Conservation (phyloP, 2,329 filamentous ascomycete species). For the Aspergillus quadrilineatus region DNA sequence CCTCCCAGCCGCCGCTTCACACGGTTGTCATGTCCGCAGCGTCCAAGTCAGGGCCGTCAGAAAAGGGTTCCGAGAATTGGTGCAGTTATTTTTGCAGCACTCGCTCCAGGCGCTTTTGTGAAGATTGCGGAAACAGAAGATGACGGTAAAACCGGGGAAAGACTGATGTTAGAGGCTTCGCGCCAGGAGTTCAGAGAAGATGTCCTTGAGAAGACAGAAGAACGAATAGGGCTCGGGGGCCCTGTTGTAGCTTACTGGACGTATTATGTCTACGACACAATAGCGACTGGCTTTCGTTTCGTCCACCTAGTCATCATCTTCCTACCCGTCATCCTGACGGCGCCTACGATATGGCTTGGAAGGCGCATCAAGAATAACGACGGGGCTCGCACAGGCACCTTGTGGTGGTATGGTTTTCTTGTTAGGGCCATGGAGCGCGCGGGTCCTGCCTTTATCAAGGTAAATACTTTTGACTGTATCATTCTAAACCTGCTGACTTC, state of each 20-base stretch:
- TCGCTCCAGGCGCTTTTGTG: constrained; percentile 61
- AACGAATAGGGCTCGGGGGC: constrained; percentile 59
- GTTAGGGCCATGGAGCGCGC: constrained; percentile 88
- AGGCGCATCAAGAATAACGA: constrained; percentile 61
- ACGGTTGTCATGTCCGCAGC: constrained; percentile 25
- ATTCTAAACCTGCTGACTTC: constrained; percentile 4
- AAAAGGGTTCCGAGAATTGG: constrained; percentile 28
- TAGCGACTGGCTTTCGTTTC: constrained; percentile 85
- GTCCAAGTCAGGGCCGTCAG: constrained; percentile 17
- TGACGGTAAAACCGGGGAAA: constrained; percentile 68
- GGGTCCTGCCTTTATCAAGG: constrained; percentile 96
- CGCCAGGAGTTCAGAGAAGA: constrained; percentile 72
- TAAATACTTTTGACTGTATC: constrained; percentile 34
- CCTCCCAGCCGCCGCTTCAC: constrained; percentile 32
- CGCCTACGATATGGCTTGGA: constrained; percentile 82
- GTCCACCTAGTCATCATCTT: constrained; percentile 85
- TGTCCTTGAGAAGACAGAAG: constrained; percentile 61
- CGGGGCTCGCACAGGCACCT: constrained; percentile 73
- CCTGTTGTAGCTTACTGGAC: constrained; percentile 68
- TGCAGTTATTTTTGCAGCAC: constrained; percentile 41
- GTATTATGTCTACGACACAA: constrained; percentile 63
- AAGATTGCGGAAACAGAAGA: constrained; percentile 54
- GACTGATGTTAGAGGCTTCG: constrained; percentile 82
- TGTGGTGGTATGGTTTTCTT: constrained; percentile 94
- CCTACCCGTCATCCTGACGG: constrained; percentile 77